phyloP scores from a whole-genome alignment of 306 rosid genomes.

The Morella rubra region DNA sequence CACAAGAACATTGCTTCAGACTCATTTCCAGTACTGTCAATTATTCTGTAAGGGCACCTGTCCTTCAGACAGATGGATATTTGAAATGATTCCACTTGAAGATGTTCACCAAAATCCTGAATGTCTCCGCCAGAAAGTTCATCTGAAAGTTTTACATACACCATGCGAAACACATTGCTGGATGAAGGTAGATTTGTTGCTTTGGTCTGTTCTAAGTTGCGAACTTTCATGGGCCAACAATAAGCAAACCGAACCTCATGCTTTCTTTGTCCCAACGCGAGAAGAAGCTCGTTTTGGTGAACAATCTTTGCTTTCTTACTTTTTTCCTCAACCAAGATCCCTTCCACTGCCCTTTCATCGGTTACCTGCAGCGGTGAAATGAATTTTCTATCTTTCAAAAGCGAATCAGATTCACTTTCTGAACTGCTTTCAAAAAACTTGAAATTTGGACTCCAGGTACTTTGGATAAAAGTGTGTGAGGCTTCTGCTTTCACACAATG shows the following conservation, averaged over 20 bases:
- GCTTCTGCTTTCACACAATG: constrained; percentile 53
- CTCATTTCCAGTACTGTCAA: constrained; percentile 19
- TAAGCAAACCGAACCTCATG: constrained; percentile 44
- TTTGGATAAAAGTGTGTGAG: constrained; percentile 46
- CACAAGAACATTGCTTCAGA: constrained; percentile 33
- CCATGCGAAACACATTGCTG: constrained; percentile 25
- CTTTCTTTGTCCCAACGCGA: constrained; percentile 54
- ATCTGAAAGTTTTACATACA: constrained; percentile 32
- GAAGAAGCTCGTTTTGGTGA: constrained; percentile 68
- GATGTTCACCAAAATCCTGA: constrained; percentile 38
- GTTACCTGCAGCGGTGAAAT: constrained; percentile 46
- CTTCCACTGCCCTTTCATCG: constrained; percentile 75
- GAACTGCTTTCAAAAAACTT: constrained; percentile 52
- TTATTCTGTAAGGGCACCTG: constrained; percentile 46
- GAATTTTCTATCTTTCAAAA: constrained; percentile 21
- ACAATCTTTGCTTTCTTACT: constrained; percentile 52
- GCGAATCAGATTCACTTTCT: constrained; percentile 23
- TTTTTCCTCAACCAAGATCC: constrained; percentile 59
- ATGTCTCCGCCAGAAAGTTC: constrained; percentile 40
- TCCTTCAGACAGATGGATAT: constrained; percentile 44
- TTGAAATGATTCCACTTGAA: constrained; percentile 45
- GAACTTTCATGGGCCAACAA: constrained; percentile 37
- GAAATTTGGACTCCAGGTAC: constrained; percentile 68
- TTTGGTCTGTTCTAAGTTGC: constrained; percentile 28
- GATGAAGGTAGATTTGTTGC: background rate